Conservation (phyloP, 1,284 basidiomycete genomes). For the Apiotrichum gamsii region DNA sequence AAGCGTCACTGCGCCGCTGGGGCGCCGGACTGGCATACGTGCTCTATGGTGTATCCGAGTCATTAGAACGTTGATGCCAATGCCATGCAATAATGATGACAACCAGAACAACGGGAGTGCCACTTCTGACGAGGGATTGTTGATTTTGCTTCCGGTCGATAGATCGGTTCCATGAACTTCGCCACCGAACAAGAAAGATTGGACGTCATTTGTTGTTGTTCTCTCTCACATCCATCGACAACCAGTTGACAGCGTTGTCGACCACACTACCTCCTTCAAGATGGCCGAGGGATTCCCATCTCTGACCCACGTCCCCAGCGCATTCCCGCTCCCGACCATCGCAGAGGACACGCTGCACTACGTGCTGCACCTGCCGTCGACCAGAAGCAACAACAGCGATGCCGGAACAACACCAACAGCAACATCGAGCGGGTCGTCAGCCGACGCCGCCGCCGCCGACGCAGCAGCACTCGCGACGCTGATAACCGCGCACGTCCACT, state of each 20-base stretch:
- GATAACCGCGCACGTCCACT: conserved; percentile 58
- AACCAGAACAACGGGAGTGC: too few species aligned
- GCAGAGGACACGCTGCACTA: conserved; percentile 81
- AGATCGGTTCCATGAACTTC: not conserved
- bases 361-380: conserved; percentile 57
- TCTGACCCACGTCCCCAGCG: conserved; percentile 29
- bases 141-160: too few species aligned
- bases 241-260: not conserved
- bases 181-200: too few species aligned
- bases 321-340: conserved; percentile 51
- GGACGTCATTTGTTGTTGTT: too few species aligned
- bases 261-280: too few species aligned
- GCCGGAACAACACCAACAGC: not conserved
- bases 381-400: not conserved
- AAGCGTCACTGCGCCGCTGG: not conserved
- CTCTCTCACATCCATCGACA: too few species aligned
- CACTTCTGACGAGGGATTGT: too few species aligned
- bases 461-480: conserved; percentile 64
- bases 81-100: not conserved
- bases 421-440: too few species aligned
- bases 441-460: conserved; percentile 49
- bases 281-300: conserved; percentile 44
- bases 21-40: not conserved
- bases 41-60: conserved; percentile 12
- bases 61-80: conserved; percentile 5